Base-by-base conservation (phyloP, 495 filamentous ascomycete genomes). In the Amniculicola lignicola region DNA sequence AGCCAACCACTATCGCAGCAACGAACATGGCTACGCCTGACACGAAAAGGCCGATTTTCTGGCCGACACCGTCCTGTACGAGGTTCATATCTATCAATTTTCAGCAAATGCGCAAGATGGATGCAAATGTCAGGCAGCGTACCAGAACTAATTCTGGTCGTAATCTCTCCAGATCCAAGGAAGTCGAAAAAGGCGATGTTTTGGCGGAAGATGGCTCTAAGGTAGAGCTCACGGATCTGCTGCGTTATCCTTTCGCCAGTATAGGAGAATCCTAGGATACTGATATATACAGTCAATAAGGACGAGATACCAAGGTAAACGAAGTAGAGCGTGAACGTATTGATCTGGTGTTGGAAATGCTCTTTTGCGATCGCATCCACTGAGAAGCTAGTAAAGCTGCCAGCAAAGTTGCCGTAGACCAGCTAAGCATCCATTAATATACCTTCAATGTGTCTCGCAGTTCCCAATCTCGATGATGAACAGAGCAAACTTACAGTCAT, bases 121-220 rank as follows among this genome's bases (percentile, higher is more conserved):
- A 19, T 11, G 2, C 6, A 47, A 25, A 25, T 0, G 36, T 1
- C 22, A 19, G n/a, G 15, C n/a, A n/a, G 40, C 46, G 16, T 31
- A 63, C 54, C 61, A 39, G 88, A 81, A 2, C 90, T 95, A 65
- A 96, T 95, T 50, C 90, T 82, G 1, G 90, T 95, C 0, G 90
- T 95, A 55, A 96, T 88, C 73, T 95, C 90, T 57, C 91, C 91
- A 23, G 90, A 87, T 44, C 90, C 90, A 18, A 93, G 80, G 62
- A 88, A 90, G 66, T 96, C 90, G 69, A 94, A 96, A 67, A 89
- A 95, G 44, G 82, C 90, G 66, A 95, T 89, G 70, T 96, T 95
- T 67, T 96, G 90, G 36, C 83, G 81, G 74, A 95, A 75, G 63
- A 90, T 91, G 39, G 88, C 88, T 54, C 79, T 74, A 2, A 96